Conservation (phyloP, 495 filamentous ascomycete genomes). For the Stereocaulon alpinum region DNA sequence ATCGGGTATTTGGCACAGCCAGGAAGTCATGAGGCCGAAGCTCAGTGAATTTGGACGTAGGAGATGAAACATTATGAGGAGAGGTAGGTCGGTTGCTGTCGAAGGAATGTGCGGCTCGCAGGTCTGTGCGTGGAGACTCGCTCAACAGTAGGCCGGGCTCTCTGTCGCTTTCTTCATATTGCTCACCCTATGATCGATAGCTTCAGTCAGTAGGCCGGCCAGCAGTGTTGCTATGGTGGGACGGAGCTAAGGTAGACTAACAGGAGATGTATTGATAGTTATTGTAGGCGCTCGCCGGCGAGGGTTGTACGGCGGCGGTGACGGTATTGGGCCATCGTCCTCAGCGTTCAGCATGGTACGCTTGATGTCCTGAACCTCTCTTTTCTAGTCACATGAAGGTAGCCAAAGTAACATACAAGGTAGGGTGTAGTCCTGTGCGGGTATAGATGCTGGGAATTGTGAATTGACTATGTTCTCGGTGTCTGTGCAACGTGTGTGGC, state of each 20-base stretch:
- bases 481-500: neutral
- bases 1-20: slow-evolving; percentile 49
- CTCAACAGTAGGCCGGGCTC: slow-evolving; percentile 12
- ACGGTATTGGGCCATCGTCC: slow-evolving; percentile 10
- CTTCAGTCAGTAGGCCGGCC: slow-evolving; percentile 18
- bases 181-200: slow-evolving; percentile 26
- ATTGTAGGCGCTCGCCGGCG: slow-evolving; percentile 52
- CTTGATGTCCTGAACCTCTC: slow-evolving; percentile 2
- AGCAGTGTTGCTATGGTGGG: slow-evolving; percentile 20
- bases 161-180: slow-evolving; percentile 14
- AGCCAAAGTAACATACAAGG: neutral
- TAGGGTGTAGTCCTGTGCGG: neutral
- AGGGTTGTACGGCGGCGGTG: slow-evolving; percentile 6
- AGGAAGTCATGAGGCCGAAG: slow-evolving; percentile 46
- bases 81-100: slow-evolving; percentile 74
- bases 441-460: neutral
- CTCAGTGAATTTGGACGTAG: slow-evolving; percentile 41
- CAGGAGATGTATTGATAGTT: slow-evolving; percentile 65
- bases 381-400: slow-evolving; percentile 6
- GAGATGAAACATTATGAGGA: slow-evolving; percentile 80
- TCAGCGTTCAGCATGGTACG: slow-evolving; percentile 22
- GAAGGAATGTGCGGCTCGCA: slow-evolving; percentile 52
- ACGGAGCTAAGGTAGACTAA: slow-evolving; percentile 35
- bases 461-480: neutral
- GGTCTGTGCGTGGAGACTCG: slow-evolving; percentile 44